Evolutionary conservation across 768 basidiomycete genomes (phyloP).

Genomic region (Lactarius psammicola): DNA sequence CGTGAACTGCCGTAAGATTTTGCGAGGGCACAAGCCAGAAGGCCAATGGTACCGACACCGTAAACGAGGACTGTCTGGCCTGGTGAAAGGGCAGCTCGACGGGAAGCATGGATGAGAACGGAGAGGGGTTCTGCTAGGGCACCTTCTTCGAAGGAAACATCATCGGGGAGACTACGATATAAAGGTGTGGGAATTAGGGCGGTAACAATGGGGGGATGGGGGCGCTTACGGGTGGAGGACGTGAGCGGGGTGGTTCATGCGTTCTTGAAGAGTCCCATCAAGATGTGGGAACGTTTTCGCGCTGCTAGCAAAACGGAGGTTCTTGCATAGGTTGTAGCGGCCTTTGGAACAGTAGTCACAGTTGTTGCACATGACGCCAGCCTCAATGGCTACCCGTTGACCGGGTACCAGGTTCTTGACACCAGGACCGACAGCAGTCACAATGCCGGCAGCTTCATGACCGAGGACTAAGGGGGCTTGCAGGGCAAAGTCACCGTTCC

Average conservation of each 20-base stretch:
- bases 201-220: conserved; percentile 9
- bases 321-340: conserved; percentile 91
- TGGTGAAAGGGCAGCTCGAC: conserved; percentile 43
- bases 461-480: conserved; percentile 87
- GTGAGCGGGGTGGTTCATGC: conserved; percentile 86
- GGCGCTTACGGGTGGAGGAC: conserved; percentile 78
- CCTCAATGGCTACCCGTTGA: conserved; percentile 91
- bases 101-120: conserved; percentile 69
- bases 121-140: conserved; percentile 93
- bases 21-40: conserved; percentile 82
- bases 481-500: conserved; percentile 90
- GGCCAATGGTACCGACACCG: conserved; percentile 91
- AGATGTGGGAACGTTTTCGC: conserved; percentile 92
- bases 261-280: conserved; percentile 86
- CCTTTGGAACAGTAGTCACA: conserved; percentile 70
- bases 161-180: conserved; percentile 63
- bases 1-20: conserved; percentile 65
- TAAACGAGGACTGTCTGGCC: conserved; percentile 82
- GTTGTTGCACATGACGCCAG: conserved; percentile 81
- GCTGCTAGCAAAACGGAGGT: conserved; percentile 84
- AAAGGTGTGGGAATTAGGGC: conserved; percentile 7
- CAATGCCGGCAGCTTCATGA: conserved; percentile 87
- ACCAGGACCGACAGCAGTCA: conserved; percentile 79
- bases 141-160: conserved; percentile 73
- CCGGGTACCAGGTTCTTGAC: conserved; percentile 65